phyloP scores from a whole-genome alignment of 75 land plant genomes.

The Picea sitchensis region DNA sequence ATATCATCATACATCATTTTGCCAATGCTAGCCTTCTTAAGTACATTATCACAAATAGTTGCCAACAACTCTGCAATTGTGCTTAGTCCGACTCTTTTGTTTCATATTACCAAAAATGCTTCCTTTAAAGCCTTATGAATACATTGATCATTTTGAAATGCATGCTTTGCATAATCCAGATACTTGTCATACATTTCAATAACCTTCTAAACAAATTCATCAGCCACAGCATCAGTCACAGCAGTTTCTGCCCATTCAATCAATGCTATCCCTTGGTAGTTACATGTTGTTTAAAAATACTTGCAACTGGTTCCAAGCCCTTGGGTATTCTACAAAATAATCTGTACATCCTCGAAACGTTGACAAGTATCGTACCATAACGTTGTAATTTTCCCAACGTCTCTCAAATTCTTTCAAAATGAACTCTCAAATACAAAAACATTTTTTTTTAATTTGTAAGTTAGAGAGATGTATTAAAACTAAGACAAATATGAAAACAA shows the following conservation, averaged over 20 bases:
- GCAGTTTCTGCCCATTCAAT: constrained; percentile 88
- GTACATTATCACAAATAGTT: constrained; percentile 81
- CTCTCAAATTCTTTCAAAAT: too few relatives aligned
- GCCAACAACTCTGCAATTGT: constrained; percentile 80
- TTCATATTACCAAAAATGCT: constrained; percentile 88
- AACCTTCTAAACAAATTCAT: constrained; percentile 71
- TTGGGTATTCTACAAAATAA: constrained; percentile 69
- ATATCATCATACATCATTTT: constrained; percentile 83
- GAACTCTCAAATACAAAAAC: too few relatives aligned
- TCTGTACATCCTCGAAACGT: too few relatives aligned
- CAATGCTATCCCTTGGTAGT: constrained; percentile 74
- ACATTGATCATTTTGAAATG: too few relatives aligned
- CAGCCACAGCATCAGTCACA: constrained; percentile 36
- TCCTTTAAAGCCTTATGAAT: constrained; percentile 90
- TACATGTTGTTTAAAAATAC: constrained; percentile 91
- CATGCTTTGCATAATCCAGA: too few relatives aligned
- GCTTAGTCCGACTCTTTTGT: constrained; percentile 81
- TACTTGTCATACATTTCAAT: too few relatives aligned
- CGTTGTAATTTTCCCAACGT: too few relatives aligned
- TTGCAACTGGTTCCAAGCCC: too few relatives aligned
- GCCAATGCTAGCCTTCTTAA: constrained; percentile 89
- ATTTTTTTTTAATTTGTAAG: too few relatives aligned
- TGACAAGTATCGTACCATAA: too few relatives aligned
- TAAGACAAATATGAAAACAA: too few relatives aligned
- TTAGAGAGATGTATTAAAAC: too few relatives aligned